phyloP scores from a whole-genome alignment of 192 early-diverging fungal genomes.

The Coemansia sp. region DNA sequence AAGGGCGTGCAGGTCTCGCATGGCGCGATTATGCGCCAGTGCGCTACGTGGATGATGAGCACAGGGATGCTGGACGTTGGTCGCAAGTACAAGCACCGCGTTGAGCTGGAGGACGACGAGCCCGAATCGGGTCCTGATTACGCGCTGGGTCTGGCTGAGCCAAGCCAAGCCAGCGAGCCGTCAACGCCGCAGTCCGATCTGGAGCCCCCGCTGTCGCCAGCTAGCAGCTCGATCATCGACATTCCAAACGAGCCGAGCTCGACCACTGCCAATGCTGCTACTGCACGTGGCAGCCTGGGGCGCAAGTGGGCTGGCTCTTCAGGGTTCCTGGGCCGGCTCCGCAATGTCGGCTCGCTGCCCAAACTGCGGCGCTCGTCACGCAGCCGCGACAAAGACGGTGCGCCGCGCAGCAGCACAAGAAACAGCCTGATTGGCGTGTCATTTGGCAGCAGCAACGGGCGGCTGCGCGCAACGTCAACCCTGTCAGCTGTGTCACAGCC shows the following conservation, averaged over 20 bases:
- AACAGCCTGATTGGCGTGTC: slow-evolving; percentile 23
- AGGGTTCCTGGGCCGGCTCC: slow-evolving; percentile 41
- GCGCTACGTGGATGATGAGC: slow-evolving; percentile 50
- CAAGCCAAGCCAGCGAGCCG: slow-evolving; percentile 11
- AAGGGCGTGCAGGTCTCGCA: slow-evolving; percentile 83
- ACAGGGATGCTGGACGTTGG: slow-evolving; percentile 47
- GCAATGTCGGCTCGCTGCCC: slow-evolving; percentile 45
- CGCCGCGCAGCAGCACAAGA: slow-evolving; percentile 17
- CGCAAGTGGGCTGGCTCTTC: slow-evolving; percentile 25
- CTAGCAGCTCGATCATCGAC: not conserved
- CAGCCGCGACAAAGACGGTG: slow-evolving; percentile 11
- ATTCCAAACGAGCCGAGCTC: slow-evolving; percentile 10
- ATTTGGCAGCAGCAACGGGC: slow-evolving; percentile 12
- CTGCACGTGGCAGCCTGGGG: slow-evolving; percentile 26
- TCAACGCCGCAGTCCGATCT: slow-evolving; percentile 5
- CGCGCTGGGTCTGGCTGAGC: slow-evolving; percentile 20
- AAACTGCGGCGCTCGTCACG: slow-evolving; percentile 30
- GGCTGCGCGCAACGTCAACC: slow-evolving; percentile 28
- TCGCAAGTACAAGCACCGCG: slow-evolving; percentile 49
- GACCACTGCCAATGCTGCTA: not conserved
- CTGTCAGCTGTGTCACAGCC: slow-evolving; percentile 18
- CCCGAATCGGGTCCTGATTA: slow-evolving; percentile 12
- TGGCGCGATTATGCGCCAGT: slow-evolving; percentile 71
- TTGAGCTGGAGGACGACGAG: slow-evolving; percentile 40
- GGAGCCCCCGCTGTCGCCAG: slow-evolving; percentile 1